A percentile compares a stretch with the other conserved stretches of the same genome.
Conservation (phyloP, 441 rosid species). For the Adansonia grandidieri region DNA sequence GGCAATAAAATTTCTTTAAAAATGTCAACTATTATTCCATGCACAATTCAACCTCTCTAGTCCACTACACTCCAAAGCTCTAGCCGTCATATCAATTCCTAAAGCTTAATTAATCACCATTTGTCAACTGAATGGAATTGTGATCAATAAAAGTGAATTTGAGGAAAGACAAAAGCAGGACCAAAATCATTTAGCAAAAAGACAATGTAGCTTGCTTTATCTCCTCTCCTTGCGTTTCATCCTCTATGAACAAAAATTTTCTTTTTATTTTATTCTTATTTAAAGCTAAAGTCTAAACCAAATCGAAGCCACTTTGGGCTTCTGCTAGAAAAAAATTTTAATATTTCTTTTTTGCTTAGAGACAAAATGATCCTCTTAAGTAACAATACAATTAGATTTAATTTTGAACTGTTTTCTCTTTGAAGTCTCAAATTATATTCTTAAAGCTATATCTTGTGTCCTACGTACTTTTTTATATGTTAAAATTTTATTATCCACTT, state of each 20-base stretch:
- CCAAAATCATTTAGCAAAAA: not conserved
- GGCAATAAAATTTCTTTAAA: not conserved
- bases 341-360: not conserved
- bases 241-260: no score
- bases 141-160: conserved; percentile 5
- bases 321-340: not conserved
- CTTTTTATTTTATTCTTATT: no score
- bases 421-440: conserved; percentile 13
- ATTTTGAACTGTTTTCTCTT: conserved; percentile 1
- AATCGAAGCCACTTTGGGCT: not conserved
- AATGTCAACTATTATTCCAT: not conserved
- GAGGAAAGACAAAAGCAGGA: conserved; percentile 8
- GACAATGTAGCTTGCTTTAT: not conserved
- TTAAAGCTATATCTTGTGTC: not conserved
- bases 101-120: not conserved
- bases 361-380: conserved; percentile 7
- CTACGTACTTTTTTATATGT: not conserved
- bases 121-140: not conserved
- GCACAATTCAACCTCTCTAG: not conserved
- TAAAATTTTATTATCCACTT: not conserved
- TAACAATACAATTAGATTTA: not conserved
- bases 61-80: not conserved
- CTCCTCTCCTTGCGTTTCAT: not conserved
- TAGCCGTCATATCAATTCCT: not conserved
- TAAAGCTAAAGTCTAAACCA: no score